Evolutionary conservation across 441 rosid species (phyloP).

Genomic region (Dalechampia spathulata): DNA sequence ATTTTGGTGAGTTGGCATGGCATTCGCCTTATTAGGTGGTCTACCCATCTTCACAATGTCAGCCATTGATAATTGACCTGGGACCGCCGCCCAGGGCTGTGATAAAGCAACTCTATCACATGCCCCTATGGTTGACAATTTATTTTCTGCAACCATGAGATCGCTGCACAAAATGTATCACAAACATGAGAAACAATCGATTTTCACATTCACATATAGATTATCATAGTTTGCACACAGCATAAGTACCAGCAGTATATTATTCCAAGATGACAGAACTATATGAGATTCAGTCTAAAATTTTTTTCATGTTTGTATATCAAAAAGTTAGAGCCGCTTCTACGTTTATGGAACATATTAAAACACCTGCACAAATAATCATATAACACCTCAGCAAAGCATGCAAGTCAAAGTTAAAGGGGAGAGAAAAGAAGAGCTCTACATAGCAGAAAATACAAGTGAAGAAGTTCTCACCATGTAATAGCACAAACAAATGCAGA

Average conservation of each 20-base stretch:
- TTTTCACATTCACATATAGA: not conserved
- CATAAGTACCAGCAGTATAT: not conserved
- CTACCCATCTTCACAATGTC: constrained; percentile 95
- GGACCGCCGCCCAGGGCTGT: constrained; percentile 64
- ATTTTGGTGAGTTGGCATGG: constrained; percentile 27
- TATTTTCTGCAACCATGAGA: constrained; percentile 35
- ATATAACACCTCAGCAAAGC: too few relatives aligned
- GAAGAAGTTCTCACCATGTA: too few relatives aligned
- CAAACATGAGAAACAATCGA: constrained; percentile 18
- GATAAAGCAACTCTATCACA: constrained; percentile 45
- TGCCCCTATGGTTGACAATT: constrained; percentile 27
- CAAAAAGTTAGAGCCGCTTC: not conserved
- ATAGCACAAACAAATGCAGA: too few relatives aligned
- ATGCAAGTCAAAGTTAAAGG: too few relatives aligned
- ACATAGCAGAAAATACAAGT: not conserved
- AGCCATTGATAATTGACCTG: constrained; percentile 97
- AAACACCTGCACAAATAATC: too few relatives aligned
- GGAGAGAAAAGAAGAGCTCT: not conserved
- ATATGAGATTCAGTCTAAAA: not conserved
- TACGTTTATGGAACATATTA: too few relatives aligned
- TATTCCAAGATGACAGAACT: not conserved
- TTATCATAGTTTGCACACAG: too few relatives aligned
- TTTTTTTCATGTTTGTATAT: too few relatives aligned
- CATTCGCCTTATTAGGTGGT: constrained; percentile 52
- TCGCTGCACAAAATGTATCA: constrained; percentile 49